phyloP scores from a whole-genome alignment of 352 stramenopile genomes.

The Phytopythium litorale region DNA sequence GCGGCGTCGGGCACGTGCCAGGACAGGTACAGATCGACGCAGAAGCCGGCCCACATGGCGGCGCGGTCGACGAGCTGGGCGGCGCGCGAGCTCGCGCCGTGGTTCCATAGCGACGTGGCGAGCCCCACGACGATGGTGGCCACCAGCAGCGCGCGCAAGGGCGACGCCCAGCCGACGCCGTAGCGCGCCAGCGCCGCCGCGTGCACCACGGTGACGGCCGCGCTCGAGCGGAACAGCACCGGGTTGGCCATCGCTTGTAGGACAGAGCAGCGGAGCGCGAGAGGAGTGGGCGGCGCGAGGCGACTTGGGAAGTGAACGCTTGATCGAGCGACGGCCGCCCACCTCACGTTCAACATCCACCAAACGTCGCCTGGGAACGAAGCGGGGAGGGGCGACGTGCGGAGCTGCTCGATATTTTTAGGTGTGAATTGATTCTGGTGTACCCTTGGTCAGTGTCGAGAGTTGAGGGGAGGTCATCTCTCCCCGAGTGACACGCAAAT shows the following conservation, averaged over 20 bases:
- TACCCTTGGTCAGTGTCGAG: too few species aligned
- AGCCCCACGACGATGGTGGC: conserved; percentile 12
- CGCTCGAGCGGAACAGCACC: conserved; percentile 16
- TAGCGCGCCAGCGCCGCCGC: conserved; percentile 1
- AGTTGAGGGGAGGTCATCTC: background rate
- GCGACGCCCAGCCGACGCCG: conserved; percentile 2
- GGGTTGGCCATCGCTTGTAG: conserved; percentile 12
- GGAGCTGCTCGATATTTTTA: too few species aligned
- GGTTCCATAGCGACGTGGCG: conserved; percentile 17
- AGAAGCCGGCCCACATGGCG: conserved; percentile 18
- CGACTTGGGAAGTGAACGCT: background rate
- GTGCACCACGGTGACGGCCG: conserved; percentile 10
- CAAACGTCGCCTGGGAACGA: background rate
- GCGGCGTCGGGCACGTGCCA: conserved; percentile 8
- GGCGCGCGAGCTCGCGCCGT: conserved; percentile 7
- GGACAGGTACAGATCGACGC: conserved; percentile 9
- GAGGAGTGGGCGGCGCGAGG: background rate
- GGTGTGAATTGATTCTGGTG: too few species aligned
- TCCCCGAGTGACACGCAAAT: background rate
- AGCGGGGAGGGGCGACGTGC: background rate
- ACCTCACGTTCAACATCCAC: conserved; percentile 1
- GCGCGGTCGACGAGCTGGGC: conserved; percentile 10
- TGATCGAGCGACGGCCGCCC: background rate
- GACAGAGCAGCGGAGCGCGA: background rate
- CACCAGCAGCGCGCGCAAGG: conserved; percentile 6